Conservation (phyloP, 1,139 yeast genomes). For the Candida frijolesensis region DNA sequence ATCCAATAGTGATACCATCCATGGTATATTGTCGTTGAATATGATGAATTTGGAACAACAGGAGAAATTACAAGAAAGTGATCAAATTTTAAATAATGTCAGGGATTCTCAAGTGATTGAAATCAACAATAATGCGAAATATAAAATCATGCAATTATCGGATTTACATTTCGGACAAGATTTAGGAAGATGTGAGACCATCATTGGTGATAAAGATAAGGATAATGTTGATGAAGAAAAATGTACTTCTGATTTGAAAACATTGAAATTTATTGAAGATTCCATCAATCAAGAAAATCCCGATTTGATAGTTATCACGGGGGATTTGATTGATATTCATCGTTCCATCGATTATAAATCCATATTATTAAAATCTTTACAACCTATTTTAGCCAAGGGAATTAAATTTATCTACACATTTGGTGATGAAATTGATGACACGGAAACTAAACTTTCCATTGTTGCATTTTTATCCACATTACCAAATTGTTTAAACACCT, state of each 20-base stretch:
- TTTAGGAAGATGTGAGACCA: constrained; percentile 24
- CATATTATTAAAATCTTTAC: constrained; percentile 37
- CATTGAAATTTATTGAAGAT: constrained; percentile 31
- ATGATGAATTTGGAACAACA: constrained; percentile 10
- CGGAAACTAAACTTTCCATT: constrained; percentile 16
- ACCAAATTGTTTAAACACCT: constrained; percentile 42
- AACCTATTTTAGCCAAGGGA: constrained; percentile 33
- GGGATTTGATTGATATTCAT: constrained; percentile 37
- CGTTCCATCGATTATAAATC: constrained; percentile 30
- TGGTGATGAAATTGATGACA: constrained; percentile 40
- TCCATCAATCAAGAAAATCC: constrained; percentile 33
- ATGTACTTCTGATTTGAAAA: constrained; percentile 31
- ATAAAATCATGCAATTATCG: constrained; percentile 40
- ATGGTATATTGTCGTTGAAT: constrained; percentile 17
- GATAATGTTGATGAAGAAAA: constrained; percentile 15
- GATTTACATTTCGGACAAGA: constrained; percentile 45
- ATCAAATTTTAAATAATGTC: constrained; percentile 3
- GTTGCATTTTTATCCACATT: constrained; percentile 30
- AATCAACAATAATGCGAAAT: constrained; percentile 15
- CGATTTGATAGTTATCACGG: constrained; percentile 43
- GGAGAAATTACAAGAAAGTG: constrained; percentile 2
- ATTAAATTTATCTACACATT: constrained; percentile 42
- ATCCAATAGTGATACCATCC: constrained; percentile 11
- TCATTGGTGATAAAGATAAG: constrained; percentile 10
- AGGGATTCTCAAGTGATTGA: constrained; percentile 7